Base-by-base conservation (phyloP, 225 moss, liverwort and hornwort species). In the Ulota crispa region DNA sequence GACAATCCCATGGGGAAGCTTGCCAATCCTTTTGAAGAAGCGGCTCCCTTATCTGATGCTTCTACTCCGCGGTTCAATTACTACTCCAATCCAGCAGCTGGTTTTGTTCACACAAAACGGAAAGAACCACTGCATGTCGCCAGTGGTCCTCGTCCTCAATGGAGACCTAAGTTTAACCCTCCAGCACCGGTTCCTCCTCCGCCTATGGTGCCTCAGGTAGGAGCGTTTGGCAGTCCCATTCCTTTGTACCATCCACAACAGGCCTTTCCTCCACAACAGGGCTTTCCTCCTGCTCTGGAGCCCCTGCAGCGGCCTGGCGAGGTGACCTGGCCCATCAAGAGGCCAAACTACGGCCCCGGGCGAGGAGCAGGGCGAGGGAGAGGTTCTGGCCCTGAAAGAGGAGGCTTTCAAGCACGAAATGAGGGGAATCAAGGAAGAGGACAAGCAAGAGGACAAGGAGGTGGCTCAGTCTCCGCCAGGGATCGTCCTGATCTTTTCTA, bases 61-160 rank as follows among this genome's bases (percentile, higher is more conserved):
- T 81, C 82, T 0, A 82, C 87, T 64, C 87, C 91, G n/a, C 85
- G 79, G 43, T 91, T 91, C 71, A 89, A 89, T 72, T 91, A 85
- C 80, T 91, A 91, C 70, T 87, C 91, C 57, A 85, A 91, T 70
- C 91, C 89, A 5, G 83, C 87, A n/a, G 91, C 91, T 4, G 89
- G 85, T 18, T 89, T 89, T 56, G 69, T 78, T 21, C 69, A 68
- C 34, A 72, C 77, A 28, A 88, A 86, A 80, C 77, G 89, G 61
- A 86, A 86, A 70, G 89, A 86, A 18, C 79, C 86, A 59, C 78
- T 64, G n/a, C 64, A 37, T 4, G 18, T 66, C 26, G 27, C 75
- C 14, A 45, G 72, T 30, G 61, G 26, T 67, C 39, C 77, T 52
- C 61, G 52, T 68, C 80, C 80, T 71, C 80, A 83, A 14, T 89